phyloP scores from a whole-genome alignment of 1,284 basidiomycete species.

The Pseudozyma thailandica region DNA sequence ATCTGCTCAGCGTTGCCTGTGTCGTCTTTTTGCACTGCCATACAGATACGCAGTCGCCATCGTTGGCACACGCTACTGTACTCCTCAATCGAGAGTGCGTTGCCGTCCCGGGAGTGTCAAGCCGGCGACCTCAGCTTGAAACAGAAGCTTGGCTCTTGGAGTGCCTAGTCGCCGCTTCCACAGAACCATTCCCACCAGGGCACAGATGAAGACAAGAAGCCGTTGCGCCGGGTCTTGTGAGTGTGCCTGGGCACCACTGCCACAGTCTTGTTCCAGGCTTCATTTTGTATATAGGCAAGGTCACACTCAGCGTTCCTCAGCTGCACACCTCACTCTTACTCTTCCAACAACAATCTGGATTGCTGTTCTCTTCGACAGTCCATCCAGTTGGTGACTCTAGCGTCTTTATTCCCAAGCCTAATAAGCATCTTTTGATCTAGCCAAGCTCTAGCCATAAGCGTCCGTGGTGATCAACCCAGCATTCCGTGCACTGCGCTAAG shows the following conservation, averaged over 20 bases:
- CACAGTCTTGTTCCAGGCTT: neutral
- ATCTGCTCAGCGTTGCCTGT: too few relatives aligned
- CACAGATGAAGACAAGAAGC: neutral
- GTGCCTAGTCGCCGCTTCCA: too few relatives aligned
- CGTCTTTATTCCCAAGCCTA: conserved; percentile 5
- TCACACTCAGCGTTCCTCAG: neutral
- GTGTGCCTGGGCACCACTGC: neutral
- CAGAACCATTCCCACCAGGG: too few relatives aligned
- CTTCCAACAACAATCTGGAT: conserved; percentile 21
- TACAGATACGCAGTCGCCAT: too few relatives aligned
- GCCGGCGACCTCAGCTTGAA: too few relatives aligned
- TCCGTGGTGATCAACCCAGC: conserved; percentile 21
- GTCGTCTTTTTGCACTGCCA: too few relatives aligned
- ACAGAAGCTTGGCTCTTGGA: too few relatives aligned
- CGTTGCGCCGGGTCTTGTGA: neutral
- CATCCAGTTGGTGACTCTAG: conserved; percentile 22
- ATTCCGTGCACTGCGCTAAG: conserved; percentile 20
- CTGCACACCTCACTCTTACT: conserved; percentile 1
- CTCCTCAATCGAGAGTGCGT: too few relatives aligned
- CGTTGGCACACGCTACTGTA: too few relatives aligned
- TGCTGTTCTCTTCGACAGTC: conserved; percentile 15
- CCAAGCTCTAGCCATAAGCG: conserved; percentile 2
- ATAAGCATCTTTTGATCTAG: conserved; percentile 9
- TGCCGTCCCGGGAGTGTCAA: too few relatives aligned
- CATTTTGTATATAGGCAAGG: conserved; percentile 17